Base-by-base conservation (phyloP, 208 protist genomes). In the Crithidia expoeki region DNA sequence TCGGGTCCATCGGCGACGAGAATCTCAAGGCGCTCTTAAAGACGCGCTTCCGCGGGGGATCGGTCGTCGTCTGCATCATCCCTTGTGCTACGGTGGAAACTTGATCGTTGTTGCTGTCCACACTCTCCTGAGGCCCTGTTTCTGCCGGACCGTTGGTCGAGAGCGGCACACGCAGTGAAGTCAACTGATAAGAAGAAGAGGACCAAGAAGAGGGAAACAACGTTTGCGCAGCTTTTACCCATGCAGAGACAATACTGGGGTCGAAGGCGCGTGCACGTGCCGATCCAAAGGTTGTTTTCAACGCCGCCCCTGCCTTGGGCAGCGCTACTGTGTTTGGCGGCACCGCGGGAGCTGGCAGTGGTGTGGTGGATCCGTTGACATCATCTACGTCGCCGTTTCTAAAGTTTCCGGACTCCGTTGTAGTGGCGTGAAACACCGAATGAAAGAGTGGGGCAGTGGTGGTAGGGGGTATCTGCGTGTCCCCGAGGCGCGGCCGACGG, bases 161-260 rank as follows among this genome's bases (percentile, higher is more conserved):
- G 1, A 63, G 40, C 30, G 61, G 61, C 33, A 67, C 61, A 2
- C 49, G 61, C 49, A 67, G 49, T 33, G 61, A 67, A 12, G 25
- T 44, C 10, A 67, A 47, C 47, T 25, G 30, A 7, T 19, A 16
- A 7, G 61, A 21, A n/a, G n/a, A n/a, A n/a, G n/a, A n/a, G n/a
- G n/a, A n/a, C n/a, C n/a, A n/a, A n/a, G n/a, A n/a, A 2, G 47
- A 14, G 12, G 32, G 17, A 47, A 47, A 21, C 25, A 50, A 21
- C 21, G 46, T 7, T 44, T 67, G 46, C 25, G 61, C 61, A 4
- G 61, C 27, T 2, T 56, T 67, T 7, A 67, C 21, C 61, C 61
- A 67, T 6, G 61, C 28, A 2, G 61, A 14, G 27, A 57, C 28
- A 21, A 67, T 44, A 14, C 23, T 34, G 0, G 28, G 6, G 23